phyloP scores from a whole-genome alignment of 2,329 filamentous ascomycete species.

The Penicillium hesseltinei region DNA sequence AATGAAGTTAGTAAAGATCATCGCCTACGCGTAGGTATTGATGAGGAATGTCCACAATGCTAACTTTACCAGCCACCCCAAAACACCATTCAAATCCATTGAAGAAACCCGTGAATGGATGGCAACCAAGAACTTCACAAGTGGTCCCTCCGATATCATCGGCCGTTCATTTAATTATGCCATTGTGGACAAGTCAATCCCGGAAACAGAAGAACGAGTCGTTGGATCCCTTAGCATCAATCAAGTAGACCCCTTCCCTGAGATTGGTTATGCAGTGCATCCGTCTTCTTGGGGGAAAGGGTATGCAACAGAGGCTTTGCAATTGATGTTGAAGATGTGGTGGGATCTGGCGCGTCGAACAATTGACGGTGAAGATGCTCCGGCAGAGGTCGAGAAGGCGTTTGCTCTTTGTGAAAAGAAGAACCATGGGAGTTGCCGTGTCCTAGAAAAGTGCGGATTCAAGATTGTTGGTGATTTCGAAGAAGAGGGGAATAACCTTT shows the following conservation, averaged over 20 bases:
- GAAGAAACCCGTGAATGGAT: constrained; percentile 27
- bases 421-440: constrained; percentile 19
- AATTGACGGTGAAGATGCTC: not conserved
- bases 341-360: constrained; percentile 20
- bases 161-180: constrained; percentile 25
- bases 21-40: not conserved
- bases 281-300: constrained; percentile 28
- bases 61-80: constrained; percentile 20
- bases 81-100: constrained; percentile 22
- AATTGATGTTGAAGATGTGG: constrained; percentile 25
- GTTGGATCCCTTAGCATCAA: constrained; percentile 28
- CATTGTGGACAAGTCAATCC: constrained; percentile 21
- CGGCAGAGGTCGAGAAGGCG: constrained; percentile 13
- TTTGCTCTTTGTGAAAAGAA: constrained; percentile 22
- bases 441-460: constrained; percentile 28
- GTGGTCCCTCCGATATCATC: constrained; percentile 17
- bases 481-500: constrained; percentile 14
- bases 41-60: not conserved
- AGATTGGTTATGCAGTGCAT: constrained; percentile 28
- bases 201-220: constrained; percentile 9
- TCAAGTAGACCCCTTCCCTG: constrained; percentile 17
- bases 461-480: constrained; percentile 7
- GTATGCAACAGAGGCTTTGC: constrained; percentile 29
- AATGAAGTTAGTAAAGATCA: constrained; percentile 18
- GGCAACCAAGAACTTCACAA: constrained; percentile 19